Evolutionary conservation across 225 moss, liverwort and hornwort genomes (phyloP).

Genomic region (Sphagnum contortum): DNA sequence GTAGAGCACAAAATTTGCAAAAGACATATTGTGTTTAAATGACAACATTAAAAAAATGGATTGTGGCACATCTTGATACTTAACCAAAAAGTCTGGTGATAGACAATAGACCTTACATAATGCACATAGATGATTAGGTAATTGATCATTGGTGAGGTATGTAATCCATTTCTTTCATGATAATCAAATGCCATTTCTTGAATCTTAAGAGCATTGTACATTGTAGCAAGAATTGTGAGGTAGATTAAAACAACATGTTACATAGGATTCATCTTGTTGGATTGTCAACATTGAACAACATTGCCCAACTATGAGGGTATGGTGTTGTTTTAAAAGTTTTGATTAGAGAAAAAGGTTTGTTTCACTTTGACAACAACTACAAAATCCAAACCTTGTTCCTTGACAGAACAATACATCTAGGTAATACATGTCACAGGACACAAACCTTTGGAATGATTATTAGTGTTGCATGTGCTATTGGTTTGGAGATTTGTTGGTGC

Average conservation of each 20-base stretch:
- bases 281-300: conserved; percentile 80
- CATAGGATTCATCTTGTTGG: conserved; percentile 88
- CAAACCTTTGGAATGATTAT: conserved; percentile 89
- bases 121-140: conserved; percentile 91
- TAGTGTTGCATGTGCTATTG: too few relatives aligned
- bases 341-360: conserved; percentile 76
- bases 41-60: conserved; percentile 95
- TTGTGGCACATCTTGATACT: too few relatives aligned
- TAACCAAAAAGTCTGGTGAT: conserved; percentile 91
- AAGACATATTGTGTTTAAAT: conserved; percentile 93
- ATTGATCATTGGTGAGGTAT: conserved; percentile 89
- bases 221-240: conserved; percentile 84
- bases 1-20: conserved; percentile 84
- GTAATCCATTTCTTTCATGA: conserved; percentile 93
- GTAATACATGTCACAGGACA: conserved; percentile 87
- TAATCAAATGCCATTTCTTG: conserved; percentile 81
- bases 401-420: conserved; percentile 90
- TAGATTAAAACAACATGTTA: conserved; percentile 92
- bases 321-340: conserved; percentile 68
- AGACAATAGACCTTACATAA: too few relatives aligned
- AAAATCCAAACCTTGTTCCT: conserved; percentile 77
- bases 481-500: too few relatives aligned
- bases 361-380: conserved; percentile 91
- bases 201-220: too few relatives aligned
- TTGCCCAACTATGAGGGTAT: conserved; percentile 87